A percentile compares a stretch with the other conserved stretches of the same genome.
phyloP scores from a whole-genome alignment of 2,329 filamentous ascomycete genomes.

The Aspergillus sp. region DNA sequence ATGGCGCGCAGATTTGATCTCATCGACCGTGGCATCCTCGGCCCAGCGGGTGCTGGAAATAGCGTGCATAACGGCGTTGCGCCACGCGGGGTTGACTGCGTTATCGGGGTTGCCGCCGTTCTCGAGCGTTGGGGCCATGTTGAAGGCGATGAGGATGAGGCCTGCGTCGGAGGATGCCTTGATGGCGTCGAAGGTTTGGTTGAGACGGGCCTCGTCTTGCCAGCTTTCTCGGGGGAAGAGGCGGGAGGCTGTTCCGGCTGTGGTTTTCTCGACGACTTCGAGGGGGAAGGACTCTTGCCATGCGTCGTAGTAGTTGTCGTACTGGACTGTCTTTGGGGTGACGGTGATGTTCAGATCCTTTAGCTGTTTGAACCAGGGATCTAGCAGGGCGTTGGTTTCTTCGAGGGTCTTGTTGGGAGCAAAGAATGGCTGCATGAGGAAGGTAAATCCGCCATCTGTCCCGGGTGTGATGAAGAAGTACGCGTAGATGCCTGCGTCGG shows the following conservation, averaged over 20 bases:
- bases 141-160: constrained; percentile 2
- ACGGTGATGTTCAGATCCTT: constrained; percentile 24
- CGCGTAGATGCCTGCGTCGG: constrained; percentile 32
- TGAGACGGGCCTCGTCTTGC: constrained; percentile 24
- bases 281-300: constrained; percentile 31
- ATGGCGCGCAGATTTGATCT: constrained; percentile 30
- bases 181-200: constrained; percentile 29
- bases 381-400: constrained; percentile 26
- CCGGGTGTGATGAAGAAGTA: constrained; percentile 30
- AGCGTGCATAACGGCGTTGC: constrained; percentile 43
- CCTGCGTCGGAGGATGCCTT: constrained; percentile 2
- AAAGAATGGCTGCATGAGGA: constrained; percentile 31
- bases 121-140: not conserved
- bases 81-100: constrained; percentile 43
- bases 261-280: constrained; percentile 20
- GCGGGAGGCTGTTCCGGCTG: constrained; percentile 29
- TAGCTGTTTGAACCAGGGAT: constrained; percentile 29
- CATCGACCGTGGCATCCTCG: constrained; percentile 36
- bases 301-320: constrained; percentile 28
- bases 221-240: constrained; percentile 39
- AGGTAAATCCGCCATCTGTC: constrained; percentile 27
- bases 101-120: constrained; percentile 23
- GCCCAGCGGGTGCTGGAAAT: constrained; percentile 13
- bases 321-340: constrained; percentile 26
- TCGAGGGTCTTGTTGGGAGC: constrained; percentile 28